phyloP scores from a whole-genome alignment of 139 green algal species.

The Protoeuglena noctilucae region DNA sequence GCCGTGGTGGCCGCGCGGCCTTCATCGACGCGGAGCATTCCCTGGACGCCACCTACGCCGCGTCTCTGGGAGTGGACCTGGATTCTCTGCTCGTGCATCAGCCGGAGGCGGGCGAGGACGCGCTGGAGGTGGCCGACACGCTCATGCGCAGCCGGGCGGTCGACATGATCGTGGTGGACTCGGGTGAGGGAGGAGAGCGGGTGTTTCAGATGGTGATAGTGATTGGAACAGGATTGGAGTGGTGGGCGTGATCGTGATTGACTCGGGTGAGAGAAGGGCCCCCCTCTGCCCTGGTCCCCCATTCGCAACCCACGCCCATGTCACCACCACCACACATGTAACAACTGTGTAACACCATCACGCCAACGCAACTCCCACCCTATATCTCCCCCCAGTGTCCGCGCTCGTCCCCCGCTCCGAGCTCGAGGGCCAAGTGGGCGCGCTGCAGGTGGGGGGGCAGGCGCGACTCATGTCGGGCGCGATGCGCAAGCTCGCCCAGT shows the following conservation, averaged over 20 bases:
- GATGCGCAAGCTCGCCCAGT: slow-evolving; percentile 74
- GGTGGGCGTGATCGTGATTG: too few relatives aligned
- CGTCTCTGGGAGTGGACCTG: slow-evolving; percentile 40
- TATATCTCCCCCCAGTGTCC: too few relatives aligned
- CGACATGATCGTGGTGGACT: slow-evolving; percentile 84
- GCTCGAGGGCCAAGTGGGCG: slow-evolving; percentile 82
- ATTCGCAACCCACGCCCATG: too few relatives aligned
- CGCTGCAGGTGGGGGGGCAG: slow-evolving; percentile 51
- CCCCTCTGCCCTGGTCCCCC: too few relatives aligned
- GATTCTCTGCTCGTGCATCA: slow-evolving; percentile 49
- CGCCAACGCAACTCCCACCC: too few relatives aligned
- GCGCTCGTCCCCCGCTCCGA: slow-evolving; percentile 74
- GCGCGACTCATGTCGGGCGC: slow-evolving; percentile 83
- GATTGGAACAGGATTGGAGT: too few relatives aligned
- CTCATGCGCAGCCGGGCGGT: slow-evolving; percentile 45
- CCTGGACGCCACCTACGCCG: slow-evolving; percentile 70
- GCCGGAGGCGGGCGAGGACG: slow-evolving; percentile 64
- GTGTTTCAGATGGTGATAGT: too few relatives aligned
- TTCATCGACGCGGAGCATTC: slow-evolving; percentile 93
- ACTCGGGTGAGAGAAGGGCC: too few relatives aligned
- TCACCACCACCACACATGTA: too few relatives aligned
- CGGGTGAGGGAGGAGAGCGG: too few relatives aligned
- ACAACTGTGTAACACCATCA: too few relatives aligned
- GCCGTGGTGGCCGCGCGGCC: slow-evolving; percentile 31
- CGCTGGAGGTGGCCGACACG: slow-evolving; percentile 68